Base-by-base conservation (phyloP, 441 rosid species). In the Syzygium syzygioides region DNA sequence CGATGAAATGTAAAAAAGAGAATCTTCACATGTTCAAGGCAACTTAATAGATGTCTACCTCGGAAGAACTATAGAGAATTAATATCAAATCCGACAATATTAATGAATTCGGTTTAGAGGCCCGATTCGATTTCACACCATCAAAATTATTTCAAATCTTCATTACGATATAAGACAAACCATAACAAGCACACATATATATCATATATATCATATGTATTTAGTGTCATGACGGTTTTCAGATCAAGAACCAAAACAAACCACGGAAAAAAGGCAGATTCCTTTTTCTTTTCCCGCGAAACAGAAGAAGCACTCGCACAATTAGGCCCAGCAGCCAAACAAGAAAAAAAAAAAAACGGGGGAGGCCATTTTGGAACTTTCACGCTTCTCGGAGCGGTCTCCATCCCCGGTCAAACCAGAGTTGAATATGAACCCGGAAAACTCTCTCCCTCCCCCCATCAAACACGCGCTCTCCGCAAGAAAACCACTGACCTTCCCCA, bases 41-140 rank as follows among this genome's bases (percentile, higher is more conserved):
- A 20, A 41, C 1, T 0, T 12, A 19, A 32, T 34, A 68, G 3
- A 13, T 19, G 1, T 18, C 0, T 17, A 1, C 17, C 7, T 71
- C 1, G 12, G 23, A 9, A 34, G 48, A 34, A 18, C 26, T 14
- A 9, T 68, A 34, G 14, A 68, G 2, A 18, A 34, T 30, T 18
- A 6, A 2, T 34, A 11, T 34, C 10, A 2, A 32, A 66, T 66
- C 7, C 4, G 17, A 17, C 1, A 17, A 8, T 17, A 64, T 30
- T 2, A 64, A 30, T 64, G 19, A 30, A 64, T 64, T 17, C 23
- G 8, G 2, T 17, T 64, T 30, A 2, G 23, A 32, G 1, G 3
- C 3, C 1, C 1, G 1, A 8, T 1, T 64, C 17, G 41, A 19
- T 68, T 3, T 32, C 0, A 2, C 14, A 0, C 1, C 30, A 1